phyloP scores from a whole-genome alignment of 129 eudicot genomes.

The Dittrichia graveolens region DNA sequence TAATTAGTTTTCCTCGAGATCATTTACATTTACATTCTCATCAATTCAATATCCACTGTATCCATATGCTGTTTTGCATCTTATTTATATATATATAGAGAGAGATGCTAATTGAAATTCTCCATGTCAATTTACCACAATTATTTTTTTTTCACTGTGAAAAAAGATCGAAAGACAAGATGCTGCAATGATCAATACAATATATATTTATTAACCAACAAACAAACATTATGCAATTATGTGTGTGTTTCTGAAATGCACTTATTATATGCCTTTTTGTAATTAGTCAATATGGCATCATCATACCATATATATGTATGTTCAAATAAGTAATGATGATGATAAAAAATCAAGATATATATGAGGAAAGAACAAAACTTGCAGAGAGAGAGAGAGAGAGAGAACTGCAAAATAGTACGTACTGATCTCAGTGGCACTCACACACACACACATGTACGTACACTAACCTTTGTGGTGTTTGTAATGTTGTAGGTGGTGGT shows the following conservation, averaged over 20 bases:
- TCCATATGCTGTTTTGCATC: conserved; percentile 5
- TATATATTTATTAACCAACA: conserved; percentile 34
- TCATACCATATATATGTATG: conserved; percentile 21
- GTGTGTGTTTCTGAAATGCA: conserved; percentile 37
- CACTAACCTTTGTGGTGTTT: conserved; percentile 56
- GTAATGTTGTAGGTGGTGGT: conserved; percentile 47
- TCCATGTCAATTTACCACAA: neutral
- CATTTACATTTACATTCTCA: conserved; percentile 1
- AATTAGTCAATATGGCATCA: conserved; percentile 24
- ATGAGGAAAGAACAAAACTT: conserved; percentile 35
- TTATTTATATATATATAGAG: neutral
- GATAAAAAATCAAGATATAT: conserved; percentile 19
- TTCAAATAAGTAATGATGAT: conserved; percentile 38
- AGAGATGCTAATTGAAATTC: neutral
- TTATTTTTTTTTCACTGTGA: conserved; percentile 10
- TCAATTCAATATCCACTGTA: conserved; percentile 7
- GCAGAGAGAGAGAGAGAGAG: conserved; percentile 3
- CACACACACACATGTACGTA: neutral
- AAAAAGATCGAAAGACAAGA: conserved; percentile 31
- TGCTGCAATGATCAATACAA: conserved; percentile 29
- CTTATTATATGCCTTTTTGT: conserved; percentile 42
- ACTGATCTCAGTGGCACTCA: conserved; percentile 23
- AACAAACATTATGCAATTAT: conserved; percentile 36
- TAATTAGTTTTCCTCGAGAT: conserved; percentile 34
- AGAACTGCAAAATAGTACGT: conserved; percentile 21